These are phyloP conservation scores for Tolypocladium guangdongense DNA, from an alignment of 2,329 filamentous ascomycete genomes.

Conservation along the genomic window DNA sequence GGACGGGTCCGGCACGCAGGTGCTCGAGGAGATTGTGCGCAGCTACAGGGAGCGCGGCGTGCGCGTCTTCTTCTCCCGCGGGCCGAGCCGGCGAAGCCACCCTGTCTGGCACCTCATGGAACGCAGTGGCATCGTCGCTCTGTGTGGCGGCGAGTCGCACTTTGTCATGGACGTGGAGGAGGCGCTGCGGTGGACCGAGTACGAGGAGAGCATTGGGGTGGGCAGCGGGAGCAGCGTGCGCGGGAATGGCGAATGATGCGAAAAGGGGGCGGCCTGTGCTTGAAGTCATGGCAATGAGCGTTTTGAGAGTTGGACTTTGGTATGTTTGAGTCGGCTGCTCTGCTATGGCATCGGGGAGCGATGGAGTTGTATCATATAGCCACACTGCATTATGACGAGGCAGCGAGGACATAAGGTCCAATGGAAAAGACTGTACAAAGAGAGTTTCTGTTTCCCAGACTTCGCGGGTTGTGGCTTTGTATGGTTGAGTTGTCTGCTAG, in stretches of 20 bases:
- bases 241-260: neutral
- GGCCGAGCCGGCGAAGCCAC: constrained; percentile 33
- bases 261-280: constrained; percentile 2
- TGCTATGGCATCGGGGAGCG: neutral
- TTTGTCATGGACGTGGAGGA: constrained; percentile 80
- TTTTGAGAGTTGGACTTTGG: neutral
- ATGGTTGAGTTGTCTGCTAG: no score
- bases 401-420: neutral
- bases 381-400: neutral
- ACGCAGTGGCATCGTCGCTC: constrained; percentile 72
- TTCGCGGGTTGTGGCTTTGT: no score
- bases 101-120: constrained; percentile 63
- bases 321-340: neutral
- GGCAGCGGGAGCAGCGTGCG: constrained; percentile 8
- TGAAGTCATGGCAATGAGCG: neutral
- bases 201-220: constrained; percentile 40
- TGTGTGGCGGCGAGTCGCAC: constrained; percentile 64
- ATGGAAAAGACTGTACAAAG: neutral
- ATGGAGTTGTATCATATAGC: neutral
- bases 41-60: constrained; percentile 69
- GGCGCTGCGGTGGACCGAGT: constrained; percentile 70
- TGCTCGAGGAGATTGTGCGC: constrained; percentile 79
- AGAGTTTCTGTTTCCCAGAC: neutral
- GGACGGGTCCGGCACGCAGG: constrained; percentile 87
- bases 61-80: constrained; percentile 60